Percentiles rank a stretch among this genome's conserved stretches.
phyloP scores from a whole-genome alignment of 78 protist species.

The Anaeramoeba flamelloides region DNA sequence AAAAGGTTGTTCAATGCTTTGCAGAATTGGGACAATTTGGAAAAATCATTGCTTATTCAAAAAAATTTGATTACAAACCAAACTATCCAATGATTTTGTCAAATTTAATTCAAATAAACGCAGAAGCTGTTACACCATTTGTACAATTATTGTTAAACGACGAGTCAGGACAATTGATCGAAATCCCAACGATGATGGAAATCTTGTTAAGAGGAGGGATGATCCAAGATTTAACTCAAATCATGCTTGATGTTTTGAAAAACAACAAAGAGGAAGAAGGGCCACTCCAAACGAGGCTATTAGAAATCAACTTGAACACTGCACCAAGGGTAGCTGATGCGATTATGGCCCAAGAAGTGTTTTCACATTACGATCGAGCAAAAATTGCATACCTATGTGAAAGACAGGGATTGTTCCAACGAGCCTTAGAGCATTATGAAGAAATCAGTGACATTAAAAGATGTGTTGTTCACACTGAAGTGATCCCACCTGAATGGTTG shows the following conservation, averaged over 20 bases:
- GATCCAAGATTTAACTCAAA: slow-evolving; percentile 68
- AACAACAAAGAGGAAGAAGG: slow-evolving; percentile 43
- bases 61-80: slow-evolving; percentile 55
- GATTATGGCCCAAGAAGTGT: slow-evolving; percentile 18
- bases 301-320: slow-evolving; percentile 77
- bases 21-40: slow-evolving; percentile 69
- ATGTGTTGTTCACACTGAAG: slow-evolving; percentile 49
- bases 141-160: slow-evolving; percentile 54
- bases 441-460: slow-evolving; percentile 80
- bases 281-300: slow-evolving; percentile 81
- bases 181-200: slow-evolving; percentile 60
- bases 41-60: slow-evolving; percentile 70
- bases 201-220: slow-evolving; percentile 48
- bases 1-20: slow-evolving; percentile 67
- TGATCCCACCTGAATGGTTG: slow-evolving; percentile 61
- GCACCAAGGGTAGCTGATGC: slow-evolving; percentile 44
- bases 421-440: slow-evolving; percentile 90
- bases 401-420: slow-evolving; percentile 72
- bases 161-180: slow-evolving; percentile 44
- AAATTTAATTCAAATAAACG: slow-evolving; percentile 48
- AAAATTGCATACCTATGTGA: slow-evolving; percentile 87
- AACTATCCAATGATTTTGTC: slow-evolving; percentile 21
- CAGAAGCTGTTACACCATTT: slow-evolving; percentile 58
- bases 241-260: slow-evolving; percentile 82
- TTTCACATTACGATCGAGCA: slow-evolving; percentile 76